Base-by-base conservation (phyloP, 1,284 basidiomycete species). In the Omphalotus olearius region DNA sequence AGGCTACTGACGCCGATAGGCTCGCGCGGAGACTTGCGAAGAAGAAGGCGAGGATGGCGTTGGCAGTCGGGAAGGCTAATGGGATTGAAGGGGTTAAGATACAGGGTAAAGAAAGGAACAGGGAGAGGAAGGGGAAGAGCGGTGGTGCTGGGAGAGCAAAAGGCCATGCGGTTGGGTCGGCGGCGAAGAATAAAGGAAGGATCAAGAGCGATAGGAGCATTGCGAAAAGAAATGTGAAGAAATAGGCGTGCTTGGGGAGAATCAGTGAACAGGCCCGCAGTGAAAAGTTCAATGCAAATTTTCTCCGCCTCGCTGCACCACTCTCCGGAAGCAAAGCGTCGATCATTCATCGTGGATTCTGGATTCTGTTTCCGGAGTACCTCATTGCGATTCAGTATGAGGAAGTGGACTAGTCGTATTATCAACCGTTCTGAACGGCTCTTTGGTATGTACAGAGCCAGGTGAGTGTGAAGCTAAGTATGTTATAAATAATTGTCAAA, bases 21-120 rank as follows among this genome's bases (percentile, higher is more conserved):
- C 74, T 92, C 42, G 88, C 87, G 39, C 73, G 94, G 47, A 77
- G 94, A 47, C 64, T 94, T 62, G 91, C 91, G 43, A 97, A 97
- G 82, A 95, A 95, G 71, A 86, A 88, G 69, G 74, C 80, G 26
- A 75, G 80, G 52, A 75, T 73, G 53, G 66, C 69, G 20, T 38
- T 55, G 47, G 54, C 50, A 18, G 36, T 35, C 20, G 45, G 51
- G 17, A 42, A 42, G 45, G 41, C 40, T 10, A 33, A 40, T 61
- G 74, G 69, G 41, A 71, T 72, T 54, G 69, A 71, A 56, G 71
- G 71, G 4, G 65, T 74, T 18, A 70, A 75, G 54, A 47, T 66
- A 40, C 59, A 62, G 40, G 66, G 59, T 37, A 77, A 73, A 62
- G 72, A 72, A 28, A 68, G 73, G 51, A 71, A 70, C 50, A 52